phyloP scores from a whole-genome alignment of 2,329 filamentous ascomycete species.

The Claviceps pusilla region DNA sequence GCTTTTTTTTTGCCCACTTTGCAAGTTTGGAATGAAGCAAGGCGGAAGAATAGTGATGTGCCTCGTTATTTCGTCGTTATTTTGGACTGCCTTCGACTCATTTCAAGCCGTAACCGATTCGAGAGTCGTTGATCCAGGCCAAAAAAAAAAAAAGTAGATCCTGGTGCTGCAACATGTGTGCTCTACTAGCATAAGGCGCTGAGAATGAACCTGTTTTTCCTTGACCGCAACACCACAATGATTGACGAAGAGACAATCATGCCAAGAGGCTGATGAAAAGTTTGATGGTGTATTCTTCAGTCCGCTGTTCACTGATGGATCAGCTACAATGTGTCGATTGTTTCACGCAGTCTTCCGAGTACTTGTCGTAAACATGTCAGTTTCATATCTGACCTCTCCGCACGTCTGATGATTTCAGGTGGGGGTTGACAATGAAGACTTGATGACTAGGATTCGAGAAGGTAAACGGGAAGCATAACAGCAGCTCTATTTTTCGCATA shows the following conservation, averaged over 20 bases:
- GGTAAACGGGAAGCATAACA: not conserved
- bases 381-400: not conserved
- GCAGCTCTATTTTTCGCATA: not conserved
- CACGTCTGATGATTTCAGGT: not conserved
- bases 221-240: too few species aligned
- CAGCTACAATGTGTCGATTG: not conserved
- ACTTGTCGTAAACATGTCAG: not conserved
- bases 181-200: too few species aligned
- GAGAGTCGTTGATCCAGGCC: too few species aligned
- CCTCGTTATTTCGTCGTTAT: too few species aligned
- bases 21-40: too few species aligned
- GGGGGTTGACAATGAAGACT: not conserved
- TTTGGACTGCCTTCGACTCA: too few species aligned
- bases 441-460: not conserved
- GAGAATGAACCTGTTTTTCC: too few species aligned
- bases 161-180: too few species aligned
- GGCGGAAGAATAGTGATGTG: too few species aligned
- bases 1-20: too few species aligned
- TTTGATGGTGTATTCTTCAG: not conserved
- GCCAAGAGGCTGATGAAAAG: not conserved
- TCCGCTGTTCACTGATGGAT: not conserved
- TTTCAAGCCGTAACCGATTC: too few species aligned
- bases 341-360: not conserved
- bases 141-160: too few species aligned
- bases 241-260: not conserved